phyloP scores from a whole-genome alignment of 208 protist species.

The Acanthamoeba royreba region DNA sequence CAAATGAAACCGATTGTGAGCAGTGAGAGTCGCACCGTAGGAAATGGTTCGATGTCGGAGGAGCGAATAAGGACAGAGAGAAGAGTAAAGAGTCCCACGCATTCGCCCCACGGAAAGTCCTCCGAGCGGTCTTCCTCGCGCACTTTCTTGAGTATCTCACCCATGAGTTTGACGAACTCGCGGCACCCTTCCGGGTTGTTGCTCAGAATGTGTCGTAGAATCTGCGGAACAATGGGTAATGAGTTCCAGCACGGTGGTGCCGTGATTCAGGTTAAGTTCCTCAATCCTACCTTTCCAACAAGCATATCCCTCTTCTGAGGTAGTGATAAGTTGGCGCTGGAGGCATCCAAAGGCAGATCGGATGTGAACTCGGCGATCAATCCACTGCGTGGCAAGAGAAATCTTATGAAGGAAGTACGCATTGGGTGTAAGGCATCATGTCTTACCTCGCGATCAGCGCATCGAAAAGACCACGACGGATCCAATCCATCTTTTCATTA shows the following conservation, averaged over 20 bases:
- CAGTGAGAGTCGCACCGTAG: not conserved
- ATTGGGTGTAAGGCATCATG: too few species aligned
- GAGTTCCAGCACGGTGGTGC: too few species aligned
- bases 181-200: conserved; percentile 27
- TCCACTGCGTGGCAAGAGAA: not conserved
- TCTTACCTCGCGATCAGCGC: conserved; percentile 5
- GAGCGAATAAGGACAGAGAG: conserved; percentile 14
- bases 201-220: conserved; percentile 32
- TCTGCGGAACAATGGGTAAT: too few species aligned
- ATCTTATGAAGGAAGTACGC: not conserved
- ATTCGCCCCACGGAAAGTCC: conserved; percentile 8
- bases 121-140: not conserved
- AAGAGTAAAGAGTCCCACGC: conserved; percentile 18
- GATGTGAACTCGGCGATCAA: conserved; percentile 18
- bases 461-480: conserved; percentile 1
- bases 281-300: too few species aligned
- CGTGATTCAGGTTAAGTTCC: too few species aligned
- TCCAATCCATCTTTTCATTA: conserved; percentile 45
- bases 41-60: not conserved
- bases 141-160: not conserved
- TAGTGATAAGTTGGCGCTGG: not conserved
- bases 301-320: conserved; percentile 19
- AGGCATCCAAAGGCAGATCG: not conserved
- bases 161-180: conserved; percentile 19
- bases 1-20: too few species aligned